A percentile compares a stretch with the other conserved stretches of the same genome.
Evolutionary conservation across 805 yeast genomes (phyloP).

Genomic region (Candida saitoana): DNA sequence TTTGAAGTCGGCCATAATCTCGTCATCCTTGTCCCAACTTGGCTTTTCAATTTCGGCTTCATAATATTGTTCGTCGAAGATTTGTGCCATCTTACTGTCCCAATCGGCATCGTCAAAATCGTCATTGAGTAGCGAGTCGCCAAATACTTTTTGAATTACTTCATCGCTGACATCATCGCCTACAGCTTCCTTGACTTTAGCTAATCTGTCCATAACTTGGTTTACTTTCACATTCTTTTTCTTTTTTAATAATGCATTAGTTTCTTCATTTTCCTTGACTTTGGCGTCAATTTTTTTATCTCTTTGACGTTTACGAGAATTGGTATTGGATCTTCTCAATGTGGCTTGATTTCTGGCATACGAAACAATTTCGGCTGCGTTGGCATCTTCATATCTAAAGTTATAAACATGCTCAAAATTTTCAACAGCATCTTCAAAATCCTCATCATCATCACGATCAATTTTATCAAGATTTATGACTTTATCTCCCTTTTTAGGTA

Average conservation of each 20-base stretch:
- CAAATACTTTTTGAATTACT: conserved; percentile 59
- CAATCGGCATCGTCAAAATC: conserved; percentile 90
- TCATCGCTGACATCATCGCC: conserved; percentile 63
- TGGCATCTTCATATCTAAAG: conserved; percentile 90
- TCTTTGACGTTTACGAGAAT: conserved; percentile 77
- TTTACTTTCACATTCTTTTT: conserved; percentile 74
- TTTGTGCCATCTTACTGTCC: conserved; percentile 80
- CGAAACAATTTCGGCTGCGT: conserved; percentile 83
- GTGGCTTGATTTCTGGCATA: conserved; percentile 96
- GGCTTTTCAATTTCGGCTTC: conserved; percentile 42
- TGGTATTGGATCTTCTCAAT: conserved; percentile 71
- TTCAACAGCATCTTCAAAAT: conserved; percentile 89
- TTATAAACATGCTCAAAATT: conserved; percentile 88
- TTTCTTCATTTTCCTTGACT: conserved; percentile 47
- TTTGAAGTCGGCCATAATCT: conserved; percentile 19
- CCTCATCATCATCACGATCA: conserved; percentile 65
- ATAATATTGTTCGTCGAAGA: conserved; percentile 83
- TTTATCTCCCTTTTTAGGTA: conserved; percentile 65
- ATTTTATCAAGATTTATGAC: conserved; percentile 48
- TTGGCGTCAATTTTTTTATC: conserved; percentile 59
- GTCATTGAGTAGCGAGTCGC: conserved; percentile 72
- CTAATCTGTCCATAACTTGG: conserved; percentile 68
- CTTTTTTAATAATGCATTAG: conserved; percentile 59
- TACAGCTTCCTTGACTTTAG: conserved; percentile 60
- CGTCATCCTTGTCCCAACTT: conserved; percentile 36